A percentile compares a stretch with the other conserved stretches of the same genome.
Evolutionary conservation across 2,329 filamentous ascomycete species (phyloP).

Genomic region (Xylaria sp.): DNA sequence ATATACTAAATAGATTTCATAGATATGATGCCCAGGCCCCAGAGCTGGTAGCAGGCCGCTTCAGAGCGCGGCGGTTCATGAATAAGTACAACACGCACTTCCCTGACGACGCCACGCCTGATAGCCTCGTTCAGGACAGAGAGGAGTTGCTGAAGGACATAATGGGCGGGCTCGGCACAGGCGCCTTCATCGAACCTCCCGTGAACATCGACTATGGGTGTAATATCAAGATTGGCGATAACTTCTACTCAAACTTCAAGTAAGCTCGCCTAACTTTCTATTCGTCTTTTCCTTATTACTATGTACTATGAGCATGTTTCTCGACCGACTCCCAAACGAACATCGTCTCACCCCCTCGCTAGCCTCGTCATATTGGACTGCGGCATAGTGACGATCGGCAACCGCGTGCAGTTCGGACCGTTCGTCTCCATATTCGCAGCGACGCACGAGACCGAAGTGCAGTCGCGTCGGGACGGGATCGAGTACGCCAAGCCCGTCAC

Average conservation of each 20-base stretch:
- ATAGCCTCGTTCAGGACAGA: constrained; percentile 51
- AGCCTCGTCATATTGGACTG: constrained; percentile 75
- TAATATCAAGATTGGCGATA: constrained; percentile 70
- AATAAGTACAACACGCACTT: constrained; percentile 69
- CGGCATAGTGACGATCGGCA: constrained; percentile 75
- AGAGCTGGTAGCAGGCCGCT: constrained; percentile 62
- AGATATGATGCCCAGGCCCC: constrained; percentile 64
- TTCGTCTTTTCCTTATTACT: background rate
- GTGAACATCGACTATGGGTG: constrained; percentile 73
- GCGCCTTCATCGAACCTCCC: constrained; percentile 69
- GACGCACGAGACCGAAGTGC: constrained; percentile 75
- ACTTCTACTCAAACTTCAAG: constrained; percentile 74
- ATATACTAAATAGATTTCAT: background rate
- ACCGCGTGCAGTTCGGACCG: constrained; percentile 77
- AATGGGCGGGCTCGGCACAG: constrained; percentile 62
- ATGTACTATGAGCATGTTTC: background rate
- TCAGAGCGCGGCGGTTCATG: constrained; percentile 64
- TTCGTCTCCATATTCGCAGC: constrained; percentile 77
- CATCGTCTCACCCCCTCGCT: background rate
- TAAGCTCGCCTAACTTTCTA: constrained; percentile 38
- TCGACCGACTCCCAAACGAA: background rate
- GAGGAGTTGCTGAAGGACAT: constrained; percentile 61
- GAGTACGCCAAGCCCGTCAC: constrained; percentile 60
- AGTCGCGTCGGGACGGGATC: constrained; percentile 58
- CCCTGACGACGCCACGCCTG: constrained; percentile 60